Conservation (phyloP, 495 filamentous ascomycete genomes). For the Lasiosphaeriaceae sp. region DNA sequence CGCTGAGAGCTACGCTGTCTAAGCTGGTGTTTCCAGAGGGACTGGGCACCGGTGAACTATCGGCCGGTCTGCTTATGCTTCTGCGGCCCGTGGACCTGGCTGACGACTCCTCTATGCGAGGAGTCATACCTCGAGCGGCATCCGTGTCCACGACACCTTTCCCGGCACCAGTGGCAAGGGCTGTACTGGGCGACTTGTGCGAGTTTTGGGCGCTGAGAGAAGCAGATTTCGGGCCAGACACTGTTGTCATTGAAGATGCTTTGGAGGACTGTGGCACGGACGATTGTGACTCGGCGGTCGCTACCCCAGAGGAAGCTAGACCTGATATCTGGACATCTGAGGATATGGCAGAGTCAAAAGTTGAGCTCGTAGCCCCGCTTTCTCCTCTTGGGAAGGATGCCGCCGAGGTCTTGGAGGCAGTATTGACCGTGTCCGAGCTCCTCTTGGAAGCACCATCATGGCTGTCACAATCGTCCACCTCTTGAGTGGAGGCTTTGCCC, state of each 20-base stretch:
- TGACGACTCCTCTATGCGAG: constrained; percentile 36
- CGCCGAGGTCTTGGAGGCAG: constrained; percentile 34
- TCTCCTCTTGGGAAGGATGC: constrained; percentile 31
- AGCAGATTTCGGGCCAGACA: constrained; percentile 51
- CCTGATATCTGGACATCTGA: constrained; percentile 35
- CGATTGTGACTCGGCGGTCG: constrained; percentile 34
- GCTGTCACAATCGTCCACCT: constrained; percentile 30
- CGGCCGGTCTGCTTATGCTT: constrained; percentile 35
- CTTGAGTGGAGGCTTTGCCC: constrained; percentile 54
- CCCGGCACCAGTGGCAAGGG: constrained; percentile 53
- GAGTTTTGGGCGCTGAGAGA: constrained; percentile 44
- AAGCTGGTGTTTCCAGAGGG: constrained; percentile 33
- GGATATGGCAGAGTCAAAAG: constrained; percentile 32
- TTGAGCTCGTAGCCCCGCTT: constrained; percentile 31
- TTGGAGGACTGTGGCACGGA: constrained; percentile 47
- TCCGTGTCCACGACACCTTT: constrained; percentile 50
- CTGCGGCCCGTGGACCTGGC: constrained; percentile 24
- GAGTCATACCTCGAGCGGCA: constrained; percentile 30
- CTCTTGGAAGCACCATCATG: constrained; percentile 34
- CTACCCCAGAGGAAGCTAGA: constrained; percentile 30
- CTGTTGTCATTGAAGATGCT: constrained; percentile 51
- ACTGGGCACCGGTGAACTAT: constrained; percentile 20
- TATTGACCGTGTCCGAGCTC: constrained; percentile 30
- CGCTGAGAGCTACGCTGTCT: constrained; percentile 29
- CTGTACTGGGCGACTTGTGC: constrained; percentile 34